Conservation (phyloP, 2,329 filamentous ascomycete species). For the Ophiosphaerella korrae region DNA sequence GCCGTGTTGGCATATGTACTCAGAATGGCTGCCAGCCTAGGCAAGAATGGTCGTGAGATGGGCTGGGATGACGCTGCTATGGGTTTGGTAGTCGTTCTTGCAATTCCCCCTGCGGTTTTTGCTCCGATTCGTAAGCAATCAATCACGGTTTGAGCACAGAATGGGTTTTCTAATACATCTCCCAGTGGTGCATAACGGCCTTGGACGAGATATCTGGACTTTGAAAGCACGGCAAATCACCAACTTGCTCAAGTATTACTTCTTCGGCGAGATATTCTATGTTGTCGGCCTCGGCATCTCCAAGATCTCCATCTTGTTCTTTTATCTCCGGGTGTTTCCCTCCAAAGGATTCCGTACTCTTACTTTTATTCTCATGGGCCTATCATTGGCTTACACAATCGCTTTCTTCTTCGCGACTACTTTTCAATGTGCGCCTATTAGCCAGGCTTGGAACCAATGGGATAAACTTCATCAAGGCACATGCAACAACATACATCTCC, state of each 20-base stretch:
- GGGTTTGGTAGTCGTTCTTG: constrained; percentile 42
- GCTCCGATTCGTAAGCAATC: constrained; percentile 12
- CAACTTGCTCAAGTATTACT: constrained; percentile 45
- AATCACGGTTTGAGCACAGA: too few species aligned
- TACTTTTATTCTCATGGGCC: constrained; percentile 32
- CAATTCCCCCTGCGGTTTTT: constrained; percentile 29
- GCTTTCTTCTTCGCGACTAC: constrained; percentile 56
- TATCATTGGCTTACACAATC: constrained; percentile 35
- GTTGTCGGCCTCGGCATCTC: constrained; percentile 32
- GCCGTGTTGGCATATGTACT: constrained; percentile 41
- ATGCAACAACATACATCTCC: constrained; percentile 42
- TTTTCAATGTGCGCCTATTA: constrained; percentile 57
- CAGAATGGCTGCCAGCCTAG: constrained; percentile 42
- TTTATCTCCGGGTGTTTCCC: constrained; percentile 44
- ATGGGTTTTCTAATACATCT: constrained; percentile 13
- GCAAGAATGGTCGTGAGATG: constrained; percentile 40
- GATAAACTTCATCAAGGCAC: constrained; percentile 28
- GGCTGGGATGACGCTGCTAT: constrained; percentile 49
- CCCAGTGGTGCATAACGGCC: constrained; percentile 44
- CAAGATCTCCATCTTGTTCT: constrained; percentile 44
- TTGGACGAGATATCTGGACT: constrained; percentile 61
- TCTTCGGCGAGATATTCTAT: constrained; percentile 41
- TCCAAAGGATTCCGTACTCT: constrained; percentile 28
- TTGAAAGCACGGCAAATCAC: constrained; percentile 49
- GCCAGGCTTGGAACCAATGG: constrained; percentile 54